A percentile compares a stretch with the other conserved stretches of the same genome.
Evolutionary conservation across 2,329 filamentous ascomycete species (phyloP).

Genomic region (Aspergillus sp.): DNA sequence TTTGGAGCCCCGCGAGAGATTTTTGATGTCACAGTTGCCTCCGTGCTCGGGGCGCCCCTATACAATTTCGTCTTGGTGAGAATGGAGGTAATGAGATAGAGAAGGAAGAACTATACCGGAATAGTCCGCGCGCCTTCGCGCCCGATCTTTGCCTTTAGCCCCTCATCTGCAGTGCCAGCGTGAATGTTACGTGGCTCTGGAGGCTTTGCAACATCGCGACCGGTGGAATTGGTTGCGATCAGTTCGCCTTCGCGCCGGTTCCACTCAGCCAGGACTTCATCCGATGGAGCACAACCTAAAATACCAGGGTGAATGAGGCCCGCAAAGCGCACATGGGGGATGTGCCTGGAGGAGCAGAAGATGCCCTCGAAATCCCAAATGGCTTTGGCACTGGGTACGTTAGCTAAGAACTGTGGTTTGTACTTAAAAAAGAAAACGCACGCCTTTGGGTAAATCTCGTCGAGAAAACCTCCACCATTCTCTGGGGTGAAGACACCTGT

Average conservation of each 20-base stretch:
- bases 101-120: slow-evolving; percentile 50
- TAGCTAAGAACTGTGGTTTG: background rate
- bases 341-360: slow-evolving; percentile 81
- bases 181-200: slow-evolving; percentile 72
- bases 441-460: slow-evolving; percentile 83
- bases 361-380: slow-evolving; percentile 79
- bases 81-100: background rate
- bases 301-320: slow-evolving; percentile 92
- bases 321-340: slow-evolving; percentile 82
- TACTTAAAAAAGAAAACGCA: slow-evolving; percentile 42
- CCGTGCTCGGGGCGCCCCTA: slow-evolving; percentile 77
- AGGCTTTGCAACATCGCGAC: slow-evolving; percentile 73
- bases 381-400: slow-evolving; percentile 56
- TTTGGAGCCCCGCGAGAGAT: slow-evolving; percentile 74
- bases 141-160: slow-evolving; percentile 66
- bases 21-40: slow-evolving; percentile 91
- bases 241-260: slow-evolving; percentile 80
- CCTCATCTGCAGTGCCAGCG: slow-evolving; percentile 62
- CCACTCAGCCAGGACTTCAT: slow-evolving; percentile 76
- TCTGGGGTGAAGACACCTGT: slow-evolving; percentile 76
- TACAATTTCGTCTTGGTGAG: background rate
- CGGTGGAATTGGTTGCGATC: slow-evolving; percentile 65
- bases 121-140: slow-evolving; percentile 81
- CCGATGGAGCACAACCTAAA: slow-evolving; percentile 80
- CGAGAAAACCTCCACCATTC: slow-evolving; percentile 86